These are phyloP conservation scores for Erysimum cheiri DNA, from an alignment of 441 rosid species.

Conservation along the genomic window DNA sequence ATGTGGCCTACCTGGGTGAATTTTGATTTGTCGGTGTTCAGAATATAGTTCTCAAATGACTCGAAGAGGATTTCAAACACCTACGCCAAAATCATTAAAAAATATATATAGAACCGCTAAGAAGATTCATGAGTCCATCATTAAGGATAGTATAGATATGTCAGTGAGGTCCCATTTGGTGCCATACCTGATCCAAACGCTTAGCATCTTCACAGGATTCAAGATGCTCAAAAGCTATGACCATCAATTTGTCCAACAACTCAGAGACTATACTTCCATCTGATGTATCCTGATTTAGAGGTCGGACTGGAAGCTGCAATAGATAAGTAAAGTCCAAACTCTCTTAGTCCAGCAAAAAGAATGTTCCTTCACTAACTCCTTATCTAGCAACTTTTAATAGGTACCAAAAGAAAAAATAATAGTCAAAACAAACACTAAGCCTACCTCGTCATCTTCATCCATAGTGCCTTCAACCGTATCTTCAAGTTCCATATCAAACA, in stretches of 20 bases:
- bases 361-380: conserved; percentile 1
- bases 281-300: conserved; percentile 52
- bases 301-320: conserved; percentile 54
- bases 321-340: conserved; percentile 13
- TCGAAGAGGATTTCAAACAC: conserved; percentile 73
- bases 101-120: neutral
- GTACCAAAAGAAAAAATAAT: conserved; percentile 12
- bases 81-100: conserved; percentile 42
- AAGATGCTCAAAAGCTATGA: conserved; percentile 78
- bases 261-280: conserved; percentile 62
- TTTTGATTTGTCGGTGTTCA: conserved; percentile 76
- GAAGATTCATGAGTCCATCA: conserved; percentile 1
- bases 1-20: conserved; percentile 67
- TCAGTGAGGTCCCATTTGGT: neutral
- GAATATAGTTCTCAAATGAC: conserved; percentile 66
- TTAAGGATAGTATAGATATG: conserved; percentile 4
- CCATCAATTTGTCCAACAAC: conserved; percentile 76
- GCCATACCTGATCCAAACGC: conserved; percentile 71
- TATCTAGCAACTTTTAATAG: neutral
- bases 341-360: neutral
- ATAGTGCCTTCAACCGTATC: conserved; percentile 58
- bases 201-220: conserved; percentile 65
- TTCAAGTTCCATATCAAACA: conserved; percentile 77
- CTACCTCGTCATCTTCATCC: conserved; percentile 58
- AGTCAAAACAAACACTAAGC: neutral